Evolutionary conservation across 805 yeast species (phyloP), one percentile per base, ranked within the genome.

Genomic region (Starmerella geochares): DNA sequence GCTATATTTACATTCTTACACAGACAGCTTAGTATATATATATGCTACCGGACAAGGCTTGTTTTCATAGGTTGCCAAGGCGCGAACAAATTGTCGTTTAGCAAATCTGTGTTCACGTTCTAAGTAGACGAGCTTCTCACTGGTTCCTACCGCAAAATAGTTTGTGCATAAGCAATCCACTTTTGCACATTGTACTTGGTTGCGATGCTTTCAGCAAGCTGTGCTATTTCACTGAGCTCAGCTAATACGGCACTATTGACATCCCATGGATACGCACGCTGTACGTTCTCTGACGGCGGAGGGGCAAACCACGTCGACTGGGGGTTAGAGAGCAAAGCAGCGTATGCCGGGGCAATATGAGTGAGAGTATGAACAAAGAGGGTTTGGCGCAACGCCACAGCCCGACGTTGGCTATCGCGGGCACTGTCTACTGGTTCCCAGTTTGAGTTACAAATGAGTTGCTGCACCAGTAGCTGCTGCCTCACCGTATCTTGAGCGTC

Each of bases 381-480:
- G 3, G 54, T 47, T n/a, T 41, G 47, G 17, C 40, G 39, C 24
- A 51, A 14, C 2, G 43, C 24, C 21, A 35, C 31, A 13, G 13
- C 9, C 9, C 35, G 32, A 21, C 21, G 20, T 8, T 14, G 39
- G 10, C 33, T 47, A n/a, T 23, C 27, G 16, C 36, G 37, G 7
- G 50, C 37, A 4, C 35, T 19, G 5, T n/a, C 31, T 3, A 52
- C 38, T 11, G 38, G 45, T 6, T 47, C 49, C 58, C 58, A 54
- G 19, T 49, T 44, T 2, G 56, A 50, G 20, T 50, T 48, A 28
- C 49, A 21, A 40, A 54, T 36, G 25, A 54, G 49, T 45, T 50
- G 57, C 46, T 53, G 56, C 14, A 50, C 44, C 1, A 54, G 48
- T 2, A 54, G 49, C 11, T 50, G 45, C 27, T 39, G 49, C 3